These are phyloP conservation scores for Penicillium sp. DNA, from an alignment of 2,329 filamentous ascomycete species.

Conservation along the genomic window DNA sequence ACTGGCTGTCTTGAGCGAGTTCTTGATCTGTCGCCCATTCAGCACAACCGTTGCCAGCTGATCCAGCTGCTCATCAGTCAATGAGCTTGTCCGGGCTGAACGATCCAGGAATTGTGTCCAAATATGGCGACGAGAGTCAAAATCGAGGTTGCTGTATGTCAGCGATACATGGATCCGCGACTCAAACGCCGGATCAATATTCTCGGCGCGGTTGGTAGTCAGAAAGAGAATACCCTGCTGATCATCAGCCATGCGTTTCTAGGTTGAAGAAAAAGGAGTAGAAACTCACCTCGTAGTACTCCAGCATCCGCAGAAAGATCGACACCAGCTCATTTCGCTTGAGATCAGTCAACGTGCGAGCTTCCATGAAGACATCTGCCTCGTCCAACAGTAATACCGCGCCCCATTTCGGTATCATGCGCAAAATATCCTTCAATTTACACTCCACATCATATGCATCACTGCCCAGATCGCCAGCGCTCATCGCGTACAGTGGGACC, in stretches of 20 bases:
- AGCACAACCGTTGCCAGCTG: conserved; percentile 19
- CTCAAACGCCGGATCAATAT: conserved; percentile 48
- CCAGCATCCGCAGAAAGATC: conserved; percentile 29
- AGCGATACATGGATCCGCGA: conserved; percentile 41
- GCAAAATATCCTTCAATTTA: conserved; percentile 43
- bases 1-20: conserved; percentile 41
- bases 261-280: conserved; percentile 15
- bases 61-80: conserved; percentile 23
- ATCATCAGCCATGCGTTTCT: background rate
- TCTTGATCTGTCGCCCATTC: conserved; percentile 43
- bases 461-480: conserved; percentile 46
- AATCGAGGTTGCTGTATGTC: conserved; percentile 39
- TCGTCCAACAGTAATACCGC: conserved; percentile 50
- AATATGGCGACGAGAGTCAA: conserved; percentile 33
- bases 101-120: conserved; percentile 43
- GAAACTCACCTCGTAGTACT: conserved; percentile 25
- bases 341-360: conserved; percentile 38
- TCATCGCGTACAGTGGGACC: conserved; percentile 48
- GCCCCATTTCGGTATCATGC: conserved; percentile 48
- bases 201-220: conserved; percentile 49
- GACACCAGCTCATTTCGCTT: conserved; percentile 45
- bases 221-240: conserved; percentile 44
- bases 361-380: conserved; percentile 33
- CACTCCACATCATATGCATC: conserved; percentile 41
- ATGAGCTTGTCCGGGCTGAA: conserved; percentile 12